Conservation (phyloP, 768 basidiomycete genomes). For the Rhodotorula paludigena region DNA sequence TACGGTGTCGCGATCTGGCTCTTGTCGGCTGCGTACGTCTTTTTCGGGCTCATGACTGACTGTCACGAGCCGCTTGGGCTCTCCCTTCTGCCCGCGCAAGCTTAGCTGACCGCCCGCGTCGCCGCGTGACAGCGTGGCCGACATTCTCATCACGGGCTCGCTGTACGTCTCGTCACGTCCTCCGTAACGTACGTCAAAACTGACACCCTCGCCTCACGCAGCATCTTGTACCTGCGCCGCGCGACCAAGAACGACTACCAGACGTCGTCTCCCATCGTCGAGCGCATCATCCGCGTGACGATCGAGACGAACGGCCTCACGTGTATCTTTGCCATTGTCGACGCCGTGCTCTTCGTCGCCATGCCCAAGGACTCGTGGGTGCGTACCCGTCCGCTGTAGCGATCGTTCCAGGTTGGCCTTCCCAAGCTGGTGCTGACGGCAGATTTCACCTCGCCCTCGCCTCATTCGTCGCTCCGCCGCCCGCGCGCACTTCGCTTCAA, state of each 20-base stretch:
- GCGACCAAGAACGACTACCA: neutral
- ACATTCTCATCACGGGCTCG: constrained; percentile 21
- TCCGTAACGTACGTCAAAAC: neutral
- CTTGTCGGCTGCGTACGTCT: neutral
- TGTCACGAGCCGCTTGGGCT: neutral
- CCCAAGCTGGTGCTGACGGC: neutral
- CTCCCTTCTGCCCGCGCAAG: no score
- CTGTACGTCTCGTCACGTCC: constrained; percentile 3
- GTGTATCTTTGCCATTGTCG: constrained; percentile 11
- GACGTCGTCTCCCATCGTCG: neutral
- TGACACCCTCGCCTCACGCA: neutral
- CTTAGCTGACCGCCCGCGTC: neutral
- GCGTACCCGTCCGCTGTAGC: neutral
- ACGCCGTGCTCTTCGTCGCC: constrained; percentile 14
- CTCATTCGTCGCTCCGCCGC: no score
- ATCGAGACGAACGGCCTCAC: constrained; percentile 20
- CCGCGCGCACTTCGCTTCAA: no score
- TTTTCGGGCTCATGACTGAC: neutral
- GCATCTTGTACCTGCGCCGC: neutral
- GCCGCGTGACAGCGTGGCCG: constrained; percentile 15
- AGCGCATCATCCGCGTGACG: neutral
- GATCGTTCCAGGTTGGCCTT: constrained; percentile 1
- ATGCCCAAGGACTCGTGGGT: neutral
- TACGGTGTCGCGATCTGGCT: constrained; percentile 12
- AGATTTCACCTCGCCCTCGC: neutral